Evolutionary conservation across 352 stramenopile species (phyloP).

Genomic region (Phytophthora kernoviae): DNA sequence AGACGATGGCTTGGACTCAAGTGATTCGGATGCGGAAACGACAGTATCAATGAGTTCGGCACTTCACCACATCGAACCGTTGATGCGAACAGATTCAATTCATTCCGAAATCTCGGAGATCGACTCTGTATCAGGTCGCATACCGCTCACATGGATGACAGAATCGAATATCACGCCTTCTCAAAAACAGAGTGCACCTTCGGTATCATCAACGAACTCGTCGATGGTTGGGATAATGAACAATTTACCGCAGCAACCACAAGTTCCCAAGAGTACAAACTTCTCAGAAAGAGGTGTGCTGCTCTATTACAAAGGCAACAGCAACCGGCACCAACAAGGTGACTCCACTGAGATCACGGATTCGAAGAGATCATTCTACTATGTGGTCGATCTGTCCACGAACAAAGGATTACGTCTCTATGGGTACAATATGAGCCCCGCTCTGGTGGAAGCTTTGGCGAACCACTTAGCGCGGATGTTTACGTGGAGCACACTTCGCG

Average conservation of each 20-base stretch:
- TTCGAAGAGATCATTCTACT: constrained; percentile 74
- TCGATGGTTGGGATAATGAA: constrained; percentile 31
- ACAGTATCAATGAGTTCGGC: constrained; percentile 41
- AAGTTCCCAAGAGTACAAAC: constrained; percentile 20
- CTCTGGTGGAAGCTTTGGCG: constrained; percentile 61
- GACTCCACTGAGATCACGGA: constrained; percentile 12
- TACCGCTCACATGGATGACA: constrained; percentile 41
- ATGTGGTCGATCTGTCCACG: constrained; percentile 69
- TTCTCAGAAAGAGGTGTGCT: constrained; percentile 69
- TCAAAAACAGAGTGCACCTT: constrained; percentile 25
- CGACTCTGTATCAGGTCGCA: constrained; percentile 50
- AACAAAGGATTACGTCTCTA: constrained; percentile 62
- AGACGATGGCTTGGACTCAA: constrained; percentile 30
- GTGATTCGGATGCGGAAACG: constrained; percentile 44
- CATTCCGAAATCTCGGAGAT: constrained; percentile 78
- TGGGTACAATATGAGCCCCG: constrained; percentile 80
- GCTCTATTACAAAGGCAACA: constrained; percentile 40
- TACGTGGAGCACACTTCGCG: constrained; percentile 77
- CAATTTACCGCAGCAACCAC: constrained; percentile 19
- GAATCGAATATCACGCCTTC: constrained; percentile 34
- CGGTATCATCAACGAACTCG: constrained; percentile 37
- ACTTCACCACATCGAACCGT: constrained; percentile 39
- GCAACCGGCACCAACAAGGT: constrained; percentile 20
- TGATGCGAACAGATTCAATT: constrained; percentile 61
- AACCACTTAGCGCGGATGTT: constrained; percentile 59